Evolutionary conservation across 805 yeast genomes (phyloP), one percentile per base, ranked within the genome.

Genomic region (Brettanomyces naardenensis): DNA sequence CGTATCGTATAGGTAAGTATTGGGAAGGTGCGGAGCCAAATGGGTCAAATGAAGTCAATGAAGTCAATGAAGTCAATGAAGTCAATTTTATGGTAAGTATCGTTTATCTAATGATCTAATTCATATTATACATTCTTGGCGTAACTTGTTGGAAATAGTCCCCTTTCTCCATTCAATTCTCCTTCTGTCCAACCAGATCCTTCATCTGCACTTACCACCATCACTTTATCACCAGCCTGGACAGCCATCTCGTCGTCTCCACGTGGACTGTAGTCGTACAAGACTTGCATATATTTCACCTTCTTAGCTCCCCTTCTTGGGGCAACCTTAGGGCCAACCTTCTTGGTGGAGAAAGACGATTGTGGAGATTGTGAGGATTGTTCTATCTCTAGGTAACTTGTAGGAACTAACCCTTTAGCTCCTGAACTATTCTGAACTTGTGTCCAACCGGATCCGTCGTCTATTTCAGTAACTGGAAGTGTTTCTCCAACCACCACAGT

Each of bases 101-200:
- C n/a, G n/a, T n/a, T n/a, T n/a, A n/a, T n/a, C n/a, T n/a, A n/a
- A n/a, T n/a, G n/a, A n/a, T n/a, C n/a, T n/a, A n/a, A n/a, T n/a
- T n/a, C n/a, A n/a, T n/a, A 23, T 23, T 11, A 23, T 9, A 23
- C 11, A 37, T 46, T 27, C 45, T 60, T 62, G 36, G 77, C 79
- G 56, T 89, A 89, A 43, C 82, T 67, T 0, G 92, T 78, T 5
- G 97, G 97, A 58, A 85, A 79, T 39, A 82, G 54, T 1, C 95
- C 95, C 15, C 62, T 64, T 6, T 44, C 45, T 0, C 90, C 92
- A 44, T 75, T 65, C 5, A 81, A 42, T 53, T 84, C 90, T 10
- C 97, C 97, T 47, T 79, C 83, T 2, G 97, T 89, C 99, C 99
- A 92, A 0, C 98, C 98, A 28, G 72, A 71, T 7, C 87, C 89